Percentiles rank a stretch among this genome's conserved stretches.
These are phyloP conservation scores for Colletotrichum filicis DNA, from an alignment of 2,329 filamentous ascomycete species.

Conservation along the genomic window DNA sequence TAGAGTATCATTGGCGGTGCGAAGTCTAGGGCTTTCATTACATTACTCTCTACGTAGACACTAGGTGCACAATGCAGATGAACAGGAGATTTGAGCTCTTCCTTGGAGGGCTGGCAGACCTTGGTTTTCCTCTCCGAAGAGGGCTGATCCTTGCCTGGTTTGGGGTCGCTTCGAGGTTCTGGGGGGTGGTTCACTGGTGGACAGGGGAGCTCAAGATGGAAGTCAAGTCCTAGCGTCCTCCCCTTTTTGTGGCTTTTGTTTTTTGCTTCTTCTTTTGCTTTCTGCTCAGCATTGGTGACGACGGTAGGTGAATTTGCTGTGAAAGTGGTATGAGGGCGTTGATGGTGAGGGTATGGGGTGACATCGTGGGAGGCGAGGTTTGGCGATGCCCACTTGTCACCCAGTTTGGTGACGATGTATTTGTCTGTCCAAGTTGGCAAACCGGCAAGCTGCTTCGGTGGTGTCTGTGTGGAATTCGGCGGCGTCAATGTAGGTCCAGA, in stretches of 20 bases:
- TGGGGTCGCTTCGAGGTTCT: constrained; percentile 9
- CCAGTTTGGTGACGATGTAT: too few species aligned
- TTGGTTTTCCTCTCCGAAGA: constrained; percentile 11
- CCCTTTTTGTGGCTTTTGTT: background rate
- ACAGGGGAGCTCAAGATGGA: constrained; percentile 23
- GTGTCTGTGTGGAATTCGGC: background rate
- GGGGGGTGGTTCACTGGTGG: background rate
- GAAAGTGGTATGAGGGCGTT: background rate
- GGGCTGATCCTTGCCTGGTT: constrained; percentile 13
- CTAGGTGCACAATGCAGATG: background rate
- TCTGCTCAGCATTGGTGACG: constrained; percentile 1
- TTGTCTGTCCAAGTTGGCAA: background rate
- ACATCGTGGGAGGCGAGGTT: constrained; percentile 16
- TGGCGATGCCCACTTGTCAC: background rate
- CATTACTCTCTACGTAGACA: background rate
- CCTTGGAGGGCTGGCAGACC: background rate
- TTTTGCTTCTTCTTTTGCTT: background rate
- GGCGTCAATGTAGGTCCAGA: background rate
- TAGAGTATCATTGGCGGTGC: constrained; percentile 2
- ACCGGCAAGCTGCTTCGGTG: background rate
- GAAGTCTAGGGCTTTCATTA: background rate
- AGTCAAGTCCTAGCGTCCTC: constrained; percentile 26
- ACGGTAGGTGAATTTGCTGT: background rate
- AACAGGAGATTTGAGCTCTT: background rate
- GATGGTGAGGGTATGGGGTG: background rate